phyloP scores from a whole-genome alignment of 805 yeast species.

The Pichia californica region DNA sequence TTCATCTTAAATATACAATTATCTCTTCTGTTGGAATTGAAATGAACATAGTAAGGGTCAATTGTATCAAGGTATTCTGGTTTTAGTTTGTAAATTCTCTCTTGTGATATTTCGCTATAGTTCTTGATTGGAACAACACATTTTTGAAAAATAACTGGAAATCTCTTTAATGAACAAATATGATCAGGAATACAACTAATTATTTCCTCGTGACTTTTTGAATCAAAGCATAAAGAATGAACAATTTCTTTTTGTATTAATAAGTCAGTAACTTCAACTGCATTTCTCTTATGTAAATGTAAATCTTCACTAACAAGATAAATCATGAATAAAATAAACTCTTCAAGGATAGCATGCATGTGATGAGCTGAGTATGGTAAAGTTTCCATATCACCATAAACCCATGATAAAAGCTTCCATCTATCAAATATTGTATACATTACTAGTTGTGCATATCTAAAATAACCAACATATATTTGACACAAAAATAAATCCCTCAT shows the following conservation, averaged over 20 bases:
- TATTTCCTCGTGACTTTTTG: constrained; percentile 64
- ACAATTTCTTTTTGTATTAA: constrained; percentile 66
- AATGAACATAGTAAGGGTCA: constrained; percentile 81
- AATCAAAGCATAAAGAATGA: constrained; percentile 75
- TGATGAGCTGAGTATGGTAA: constrained; percentile 34
- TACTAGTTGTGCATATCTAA: constrained; percentile 46
- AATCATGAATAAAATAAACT: constrained; percentile 62
- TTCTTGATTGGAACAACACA: constrained; percentile 53
- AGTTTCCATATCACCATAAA: constrained; percentile 36
- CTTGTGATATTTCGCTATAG: not conserved
- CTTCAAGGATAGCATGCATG: constrained; percentile 57
- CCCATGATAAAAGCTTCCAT: constrained; percentile 62
- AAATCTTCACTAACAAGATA: constrained; percentile 62
- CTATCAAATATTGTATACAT: constrained; percentile 54
- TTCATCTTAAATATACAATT: constrained; percentile 69
- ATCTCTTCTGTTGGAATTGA: constrained; percentile 70
- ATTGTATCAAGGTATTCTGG: constrained; percentile 44
- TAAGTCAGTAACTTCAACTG: constrained; percentile 41
- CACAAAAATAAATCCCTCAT: constrained; percentile 68
- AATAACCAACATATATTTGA: constrained; percentile 50
- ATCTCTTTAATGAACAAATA: constrained; percentile 61
- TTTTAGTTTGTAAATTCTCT: constrained; percentile 59
- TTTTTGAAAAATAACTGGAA: constrained; percentile 53
- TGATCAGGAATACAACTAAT: constrained; percentile 70
- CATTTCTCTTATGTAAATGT: constrained; percentile 44